Base-by-base conservation (phyloP, 148 eudicot genomes). In the Rhododendron williamsianum region DNA sequence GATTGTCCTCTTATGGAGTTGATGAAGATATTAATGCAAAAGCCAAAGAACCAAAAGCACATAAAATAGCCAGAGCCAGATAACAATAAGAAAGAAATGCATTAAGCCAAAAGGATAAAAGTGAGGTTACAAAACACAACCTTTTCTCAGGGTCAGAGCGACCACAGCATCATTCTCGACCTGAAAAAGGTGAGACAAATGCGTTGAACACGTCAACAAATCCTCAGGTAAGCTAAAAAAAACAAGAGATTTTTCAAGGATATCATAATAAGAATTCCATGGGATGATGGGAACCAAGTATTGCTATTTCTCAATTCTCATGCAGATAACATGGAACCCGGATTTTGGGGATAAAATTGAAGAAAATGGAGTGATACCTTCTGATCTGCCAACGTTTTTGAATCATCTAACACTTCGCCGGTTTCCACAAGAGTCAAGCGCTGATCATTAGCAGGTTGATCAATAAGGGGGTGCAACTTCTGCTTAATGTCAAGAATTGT, bases 81-180 rank as follows among this genome's bases (percentile, higher is more conserved):
- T 71, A 71, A 71, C 15, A 21, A 65, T 4, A 9, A 58, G 71
- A 78, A 41, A 36, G 69, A n/a, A 56, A 33, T 33, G 36, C 10
- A 88, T 60, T 41, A 83, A 52, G 35, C 54, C 5, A 72, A 13
- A 13, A 25, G 8, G 48, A 73, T 36, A 63, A 33, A 41, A 27
- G 48, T 10, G 65, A 27, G 76, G 30, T 46, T 33, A 77, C 3
- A 11, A 86, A 60, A 84, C 12, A 77, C 71, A 78, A 97, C 99
- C 99, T 97, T 93, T 94, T 91, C 98, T 93, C 91, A 97, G 84
- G 49, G 98, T 93, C 90, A 95, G 86, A 79, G 98, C 99, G 89
- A 97, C 98, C 87, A 95, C 92, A 90, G 98, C 96, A 87, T 97
- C 99, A 89, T 97, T 97, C 91, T 97, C 98, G 76, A 97, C 99